Evolutionary conservation across 2,329 filamentous ascomycete species (phyloP).

Genomic region (Zymoseptoria crescenta): DNA sequence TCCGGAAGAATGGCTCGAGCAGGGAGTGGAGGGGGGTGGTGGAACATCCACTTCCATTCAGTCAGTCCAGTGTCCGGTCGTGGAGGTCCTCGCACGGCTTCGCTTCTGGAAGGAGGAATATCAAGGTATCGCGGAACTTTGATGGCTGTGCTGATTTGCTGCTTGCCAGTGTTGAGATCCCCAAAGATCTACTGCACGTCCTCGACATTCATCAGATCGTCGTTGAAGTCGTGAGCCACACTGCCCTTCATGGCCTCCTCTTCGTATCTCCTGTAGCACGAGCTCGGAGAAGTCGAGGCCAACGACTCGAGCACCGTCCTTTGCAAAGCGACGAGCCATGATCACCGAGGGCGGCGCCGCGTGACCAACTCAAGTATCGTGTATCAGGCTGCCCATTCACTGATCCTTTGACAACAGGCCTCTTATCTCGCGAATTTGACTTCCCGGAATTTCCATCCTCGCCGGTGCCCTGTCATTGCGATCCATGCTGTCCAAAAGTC

Average conservation of each 20-base stretch:
- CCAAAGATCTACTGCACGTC: slow-evolving; percentile 31
- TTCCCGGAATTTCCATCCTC: slow-evolving; percentile 33
- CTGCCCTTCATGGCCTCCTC: slow-evolving; percentile 6
- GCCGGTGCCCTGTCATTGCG: slow-evolving; percentile 38
- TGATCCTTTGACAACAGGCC: slow-evolving; percentile 36
- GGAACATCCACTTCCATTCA: slow-evolving; percentile 34
- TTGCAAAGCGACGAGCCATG: too few species aligned
- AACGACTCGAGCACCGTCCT: slow-evolving; percentile 34
- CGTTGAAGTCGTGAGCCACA: slow-evolving; percentile 31
- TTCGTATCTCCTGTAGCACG: slow-evolving; percentile 34
- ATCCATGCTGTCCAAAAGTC: slow-evolving; percentile 32
- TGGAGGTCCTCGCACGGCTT: slow-evolving; percentile 27
- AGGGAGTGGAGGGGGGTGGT: slow-evolving; percentile 41
- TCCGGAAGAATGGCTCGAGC: slow-evolving; percentile 37
- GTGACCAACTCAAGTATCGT: too few species aligned
- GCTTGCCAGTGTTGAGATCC: slow-evolving; percentile 31
- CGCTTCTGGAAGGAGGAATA: slow-evolving; percentile 36
- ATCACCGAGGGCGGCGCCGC: too few species aligned
- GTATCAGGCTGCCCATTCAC: slow-evolving; percentile 22
- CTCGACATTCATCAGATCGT: slow-evolving; percentile 35
- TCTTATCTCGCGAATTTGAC: slow-evolving; percentile 40
- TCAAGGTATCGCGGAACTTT: slow-evolving; percentile 38
- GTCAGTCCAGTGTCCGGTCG: slow-evolving; percentile 23
- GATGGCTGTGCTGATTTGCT: slow-evolving; percentile 31
- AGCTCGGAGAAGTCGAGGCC: slow-evolving; percentile 39